Base-by-base conservation (phyloP, 2,329 filamentous ascomycete genomes). In the Trichoderma brevicompactum region DNA sequence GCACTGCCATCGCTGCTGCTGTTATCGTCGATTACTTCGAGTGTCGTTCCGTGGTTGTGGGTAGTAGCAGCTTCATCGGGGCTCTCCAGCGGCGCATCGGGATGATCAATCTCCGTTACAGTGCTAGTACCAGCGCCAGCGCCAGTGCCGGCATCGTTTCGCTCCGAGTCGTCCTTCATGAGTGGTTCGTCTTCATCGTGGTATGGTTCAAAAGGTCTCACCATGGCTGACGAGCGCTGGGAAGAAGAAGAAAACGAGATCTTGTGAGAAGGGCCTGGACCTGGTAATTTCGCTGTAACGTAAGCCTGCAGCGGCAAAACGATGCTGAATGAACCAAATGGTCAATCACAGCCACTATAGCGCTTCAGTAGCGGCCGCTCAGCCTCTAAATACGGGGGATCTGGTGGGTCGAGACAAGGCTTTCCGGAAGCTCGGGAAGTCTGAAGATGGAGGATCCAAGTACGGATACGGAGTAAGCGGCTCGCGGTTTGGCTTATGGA, bases 1-100 rank as follows among this genome's bases (percentile, higher is more conserved):
- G 80, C 76, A 17, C 52, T 54, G 54, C 38, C 72, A 23, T 70
- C 70, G 70, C 70, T 76, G 36, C 71, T 71, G 71, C 71, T 76
- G 49, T 74, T 79, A 56, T 79, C 74, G 67, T 81, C 81, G 49
- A 60, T 49, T 69, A 86, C 75, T 68, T 83, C 80, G 69, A 85
- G 77, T 19, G 72, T 36, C 17, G 72, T 19, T 9, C 23, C 44
- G 19, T 36, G 34, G 43, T 43, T 17, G 43, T 28, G 28, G 17
- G 7, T 36, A 13, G 46, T 36, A 52, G 19, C 36, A n/a, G 5
- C 58, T 7, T 72, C 72, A 61, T 72, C 70, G 19, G 58, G 44
- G 49, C 73, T 73, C 62, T 75, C 72, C 67, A 81, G 74, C n/a
- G 80, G 80, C 55, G 78, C 78, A 74, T 82, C 79, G 43, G 79